Conservation (phyloP, 1,284 basidiomycete species). For the Dichomitus squalens region DNA sequence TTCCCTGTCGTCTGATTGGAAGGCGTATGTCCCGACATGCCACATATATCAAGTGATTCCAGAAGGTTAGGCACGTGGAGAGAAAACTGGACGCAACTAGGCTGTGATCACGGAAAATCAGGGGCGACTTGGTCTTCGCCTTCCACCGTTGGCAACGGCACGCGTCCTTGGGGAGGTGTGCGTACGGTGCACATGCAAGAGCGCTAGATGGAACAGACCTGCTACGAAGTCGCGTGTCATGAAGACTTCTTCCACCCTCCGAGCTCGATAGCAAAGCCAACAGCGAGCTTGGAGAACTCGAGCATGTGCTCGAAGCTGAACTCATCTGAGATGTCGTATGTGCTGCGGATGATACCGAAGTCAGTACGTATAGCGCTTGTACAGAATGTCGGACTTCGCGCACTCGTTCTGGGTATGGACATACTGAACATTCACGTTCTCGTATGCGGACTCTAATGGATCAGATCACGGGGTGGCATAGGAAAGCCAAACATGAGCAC, state of each 20-base stretch:
- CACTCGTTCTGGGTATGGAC: constrained; percentile 85
- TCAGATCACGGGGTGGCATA: constrained; percentile 9
- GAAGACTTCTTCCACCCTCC: constrained; percentile 48
- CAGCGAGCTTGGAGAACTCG: constrained; percentile 88
- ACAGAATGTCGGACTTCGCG: constrained; percentile 33
- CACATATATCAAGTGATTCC: constrained; percentile 26
- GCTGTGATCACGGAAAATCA: constrained; percentile 17
- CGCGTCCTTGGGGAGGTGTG: constrained; percentile 11
- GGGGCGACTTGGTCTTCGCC: constrained; percentile 16
- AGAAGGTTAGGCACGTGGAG: constrained; percentile 19
- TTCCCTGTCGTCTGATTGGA: constrained; percentile 18
- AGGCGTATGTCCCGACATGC: constrained; percentile 20
- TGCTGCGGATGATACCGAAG: constrained; percentile 44
- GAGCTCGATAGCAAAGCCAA: constrained; percentile 84
- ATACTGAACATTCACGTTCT: constrained; percentile 70
- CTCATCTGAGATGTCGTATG: constrained; percentile 82
- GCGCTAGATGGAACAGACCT: constrained; percentile 1
- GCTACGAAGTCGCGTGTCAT: constrained; percentile 8
- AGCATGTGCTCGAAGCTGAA: constrained; percentile 86
- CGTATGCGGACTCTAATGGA: constrained; percentile 65
- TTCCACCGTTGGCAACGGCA: constrained; percentile 12
- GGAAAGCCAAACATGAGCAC: constrained; percentile 16
- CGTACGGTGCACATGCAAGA: constrained; percentile 5
- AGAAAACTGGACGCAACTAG: constrained; percentile 6
- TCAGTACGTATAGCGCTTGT: constrained; percentile 11